Percentiles rank a stretch among this genome's conserved stretches.
Evolutionary conservation across 192 early-diverging fungal species (phyloP).

Genomic region (Coemansia sp.): DNA sequence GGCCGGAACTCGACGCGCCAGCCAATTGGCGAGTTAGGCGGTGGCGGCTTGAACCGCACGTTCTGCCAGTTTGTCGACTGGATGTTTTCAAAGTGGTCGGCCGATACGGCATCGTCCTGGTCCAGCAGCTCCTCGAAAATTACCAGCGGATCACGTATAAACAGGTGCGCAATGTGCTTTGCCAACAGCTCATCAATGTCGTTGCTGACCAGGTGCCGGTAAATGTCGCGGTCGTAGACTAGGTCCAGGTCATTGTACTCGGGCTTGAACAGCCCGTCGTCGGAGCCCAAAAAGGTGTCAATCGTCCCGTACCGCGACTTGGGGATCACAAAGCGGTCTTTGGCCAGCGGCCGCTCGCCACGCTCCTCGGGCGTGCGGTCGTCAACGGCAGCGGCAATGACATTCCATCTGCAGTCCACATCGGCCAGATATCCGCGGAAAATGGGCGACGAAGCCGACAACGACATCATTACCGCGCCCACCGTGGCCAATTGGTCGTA

Average conservation of each 20-base stretch:
- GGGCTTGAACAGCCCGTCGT: constrained; percentile 64
- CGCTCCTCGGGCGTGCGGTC: constrained; percentile 91
- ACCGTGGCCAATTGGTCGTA: constrained; percentile 94
- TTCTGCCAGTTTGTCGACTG: constrained; percentile 99
- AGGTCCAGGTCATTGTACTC: constrained; percentile 92
- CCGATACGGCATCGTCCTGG: constrained; percentile 74
- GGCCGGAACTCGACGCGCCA: constrained; percentile 98
- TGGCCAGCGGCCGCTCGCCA: constrained; percentile 65
- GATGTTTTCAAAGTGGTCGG: constrained; percentile 99
- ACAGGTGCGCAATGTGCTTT: constrained; percentile 89
- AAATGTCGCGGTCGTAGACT: constrained; percentile 76
- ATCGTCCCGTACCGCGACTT: constrained; percentile 98
- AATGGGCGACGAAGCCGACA: constrained; percentile 88
- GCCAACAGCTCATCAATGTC: constrained; percentile 87
- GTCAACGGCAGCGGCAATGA: constrained; percentile 89
- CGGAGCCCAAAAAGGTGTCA: constrained; percentile 76
- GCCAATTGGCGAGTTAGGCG: constrained; percentile 84
- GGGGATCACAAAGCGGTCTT: constrained; percentile 75
- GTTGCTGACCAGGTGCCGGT: constrained; percentile 63
- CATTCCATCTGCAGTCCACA: constrained; percentile 97
- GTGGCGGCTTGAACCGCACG: constrained; percentile 97
- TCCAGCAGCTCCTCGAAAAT: constrained; percentile 87
- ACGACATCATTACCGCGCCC: constrained; percentile 90
- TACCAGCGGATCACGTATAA: constrained; percentile 97
- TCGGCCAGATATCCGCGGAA: constrained; percentile 93